A percentile compares a stretch with the other conserved stretches of the same genome.
Conservation (phyloP, 108 stramenopile species). For the Licmophora abbreviata region DNA sequence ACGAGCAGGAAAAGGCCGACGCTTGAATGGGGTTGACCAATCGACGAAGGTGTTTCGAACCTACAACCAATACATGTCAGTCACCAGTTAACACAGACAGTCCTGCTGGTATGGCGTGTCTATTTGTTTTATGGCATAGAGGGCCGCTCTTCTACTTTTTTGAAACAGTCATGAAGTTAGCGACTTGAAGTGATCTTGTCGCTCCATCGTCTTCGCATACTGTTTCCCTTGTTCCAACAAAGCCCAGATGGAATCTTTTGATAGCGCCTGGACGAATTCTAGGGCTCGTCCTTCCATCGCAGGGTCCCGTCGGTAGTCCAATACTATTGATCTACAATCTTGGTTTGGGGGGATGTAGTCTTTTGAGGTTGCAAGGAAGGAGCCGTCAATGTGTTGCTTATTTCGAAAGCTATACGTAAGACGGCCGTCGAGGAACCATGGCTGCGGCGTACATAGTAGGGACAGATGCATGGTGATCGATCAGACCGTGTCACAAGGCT, state of each 20-base stretch:
- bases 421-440: constrained; percentile 83
- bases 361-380: constrained; percentile 43
- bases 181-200: too few species aligned
- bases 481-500: neutral
- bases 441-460: constrained; percentile 15
- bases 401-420: constrained; percentile 45
- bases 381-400: constrained; percentile 62
- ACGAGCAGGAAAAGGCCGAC: too few species aligned
- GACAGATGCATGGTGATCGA: neutral
- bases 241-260: neutral
- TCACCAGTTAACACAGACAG: too few species aligned
- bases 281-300: constrained; percentile 19
- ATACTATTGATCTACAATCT: constrained; percentile 19
- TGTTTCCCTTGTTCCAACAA: too few species aligned
- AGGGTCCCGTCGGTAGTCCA: constrained; percentile 68
- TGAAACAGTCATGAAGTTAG: too few species aligned
- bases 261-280: neutral
- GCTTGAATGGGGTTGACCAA: too few species aligned
- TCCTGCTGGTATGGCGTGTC: too few species aligned
- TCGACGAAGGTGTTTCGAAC: too few species aligned
- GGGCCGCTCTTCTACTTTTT: too few species aligned
- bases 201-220: too few species aligned
- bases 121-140: too few species aligned
- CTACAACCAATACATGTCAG: too few species aligned
- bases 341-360: constrained; percentile 39